Evolutionary conservation across 202 grass and related monocot species (phyloP).

Genomic region (Miscanthus sacchariflorus): DNA sequence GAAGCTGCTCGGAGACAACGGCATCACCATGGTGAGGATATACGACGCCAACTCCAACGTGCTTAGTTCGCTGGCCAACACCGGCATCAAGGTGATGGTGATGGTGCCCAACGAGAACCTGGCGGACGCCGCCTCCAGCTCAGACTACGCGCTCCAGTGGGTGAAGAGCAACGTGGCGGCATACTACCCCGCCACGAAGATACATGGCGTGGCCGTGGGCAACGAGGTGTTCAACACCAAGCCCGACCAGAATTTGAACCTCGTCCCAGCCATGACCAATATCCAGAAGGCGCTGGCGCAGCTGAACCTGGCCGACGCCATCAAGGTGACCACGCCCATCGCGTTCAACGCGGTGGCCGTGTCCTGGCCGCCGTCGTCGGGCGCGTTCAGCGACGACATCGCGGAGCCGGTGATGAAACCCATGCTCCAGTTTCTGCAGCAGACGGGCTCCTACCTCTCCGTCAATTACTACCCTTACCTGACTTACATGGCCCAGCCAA

Average conservation of each 20-base stretch:
- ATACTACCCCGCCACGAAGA: constrained; percentile 55
- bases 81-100: constrained; percentile 57
- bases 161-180: constrained; percentile 42
- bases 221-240: constrained; percentile 68
- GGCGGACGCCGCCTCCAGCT: constrained; percentile 9
- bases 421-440: constrained; percentile 58
- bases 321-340: constrained; percentile 69
- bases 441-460: constrained; percentile 51
- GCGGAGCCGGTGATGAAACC: constrained; percentile 57
- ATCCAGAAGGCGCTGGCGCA: constrained; percentile 50
- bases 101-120: constrained; percentile 58
- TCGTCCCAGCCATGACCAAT: constrained; percentile 63
- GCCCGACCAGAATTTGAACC: constrained; percentile 14
- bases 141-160: constrained; percentile 48
- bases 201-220: constrained; percentile 58
- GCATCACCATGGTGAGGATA: constrained; percentile 66
- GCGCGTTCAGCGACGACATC: constrained; percentile 49
- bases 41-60: constrained; percentile 55
- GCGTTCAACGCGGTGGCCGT: constrained; percentile 45
- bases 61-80: constrained; percentile 51
- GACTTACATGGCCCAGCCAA: constrained; percentile 40
- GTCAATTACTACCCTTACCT: constrained; percentile 61
- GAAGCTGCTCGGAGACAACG: constrained; percentile 54
- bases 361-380: constrained; percentile 61
- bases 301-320: constrained; percentile 40